phyloP scores from a whole-genome alignment of 805 yeast genomes.

The Wickerhamiella azymoides region DNA sequence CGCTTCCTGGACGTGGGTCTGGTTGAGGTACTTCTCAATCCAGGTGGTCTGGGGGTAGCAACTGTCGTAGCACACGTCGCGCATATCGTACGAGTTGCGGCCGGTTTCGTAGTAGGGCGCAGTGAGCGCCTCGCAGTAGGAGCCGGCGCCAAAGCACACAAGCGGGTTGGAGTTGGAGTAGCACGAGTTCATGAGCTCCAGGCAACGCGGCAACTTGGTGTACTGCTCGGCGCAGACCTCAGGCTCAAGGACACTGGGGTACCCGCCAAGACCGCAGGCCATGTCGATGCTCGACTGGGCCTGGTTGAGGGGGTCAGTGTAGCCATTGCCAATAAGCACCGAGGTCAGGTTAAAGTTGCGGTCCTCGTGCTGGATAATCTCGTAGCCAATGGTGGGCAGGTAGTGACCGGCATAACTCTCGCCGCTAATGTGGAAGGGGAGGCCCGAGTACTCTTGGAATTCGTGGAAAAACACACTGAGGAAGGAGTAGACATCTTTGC shows the following conservation, averaged over 20 bases:
- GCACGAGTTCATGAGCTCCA: slow-evolving; percentile 60
- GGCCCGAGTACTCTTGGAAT: slow-evolving; percentile 57
- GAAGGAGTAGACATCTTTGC: slow-evolving; percentile 78
- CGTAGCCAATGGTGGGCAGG: slow-evolving; percentile 66
- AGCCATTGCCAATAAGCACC: slow-evolving; percentile 83
- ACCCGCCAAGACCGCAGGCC: slow-evolving; percentile 91
- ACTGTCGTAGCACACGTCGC: slow-evolving; percentile 60
- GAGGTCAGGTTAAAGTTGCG: slow-evolving; percentile 59
- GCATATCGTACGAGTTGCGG: slow-evolving; percentile 79
- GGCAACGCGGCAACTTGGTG: slow-evolving; percentile 61
- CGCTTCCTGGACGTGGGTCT: slow-evolving; percentile 57
- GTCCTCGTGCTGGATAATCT: slow-evolving; percentile 44
- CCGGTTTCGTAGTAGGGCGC: slow-evolving; percentile 81
- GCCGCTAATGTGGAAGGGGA: slow-evolving; percentile 77
- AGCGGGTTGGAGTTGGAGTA: slow-evolving; percentile 61
- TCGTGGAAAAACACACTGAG: slow-evolving; percentile 74
- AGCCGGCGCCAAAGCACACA: slow-evolving; percentile 81
- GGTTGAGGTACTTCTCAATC: slow-evolving; percentile 63
- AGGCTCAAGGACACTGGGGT: slow-evolving; percentile 61
- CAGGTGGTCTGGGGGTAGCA: slow-evolving; percentile 65
- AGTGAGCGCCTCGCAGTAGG: slow-evolving; percentile 73
- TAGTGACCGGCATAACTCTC: slow-evolving; percentile 96
- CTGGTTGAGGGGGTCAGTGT: slow-evolving; percentile 77
- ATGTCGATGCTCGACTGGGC: slow-evolving; percentile 74
- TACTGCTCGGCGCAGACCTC: slow-evolving; percentile 67